phyloP scores from a whole-genome alignment of 306 rosid genomes.

The Begonia peltatifolia region DNA sequence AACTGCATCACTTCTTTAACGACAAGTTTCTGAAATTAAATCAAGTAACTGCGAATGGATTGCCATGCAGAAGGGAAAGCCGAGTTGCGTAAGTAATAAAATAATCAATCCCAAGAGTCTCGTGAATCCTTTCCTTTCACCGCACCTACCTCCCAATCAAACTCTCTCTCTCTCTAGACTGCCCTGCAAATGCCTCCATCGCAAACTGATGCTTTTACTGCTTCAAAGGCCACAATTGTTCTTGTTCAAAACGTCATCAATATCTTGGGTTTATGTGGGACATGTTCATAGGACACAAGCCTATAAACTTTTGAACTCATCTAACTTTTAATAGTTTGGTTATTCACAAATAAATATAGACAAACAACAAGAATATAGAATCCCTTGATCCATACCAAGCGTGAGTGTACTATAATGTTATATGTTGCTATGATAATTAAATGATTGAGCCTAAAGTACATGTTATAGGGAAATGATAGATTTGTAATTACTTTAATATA shows the following conservation, averaged over 20 bases:
- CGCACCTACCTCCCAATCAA: background rate
- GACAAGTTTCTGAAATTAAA: background rate
- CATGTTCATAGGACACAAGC: background rate
- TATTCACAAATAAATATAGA: too few relatives aligned
- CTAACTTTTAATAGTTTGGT: too few relatives aligned
- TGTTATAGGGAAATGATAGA: too few relatives aligned
- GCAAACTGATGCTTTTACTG: background rate
- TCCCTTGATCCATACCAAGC: too few relatives aligned
- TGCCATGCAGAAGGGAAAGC: too few relatives aligned
- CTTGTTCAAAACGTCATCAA: background rate
- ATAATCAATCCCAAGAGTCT: background rate
- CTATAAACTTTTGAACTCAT: background rate
- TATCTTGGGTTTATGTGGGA: background rate
- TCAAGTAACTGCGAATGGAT: background rate
- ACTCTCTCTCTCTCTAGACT: background rate
- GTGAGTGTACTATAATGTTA: too few relatives aligned
- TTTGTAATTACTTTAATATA: too few relatives aligned
- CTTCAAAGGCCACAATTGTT: background rate
- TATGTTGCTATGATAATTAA: too few relatives aligned
- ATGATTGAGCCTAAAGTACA: too few relatives aligned
- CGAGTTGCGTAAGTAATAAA: too few relatives aligned
- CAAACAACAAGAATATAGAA: too few relatives aligned
- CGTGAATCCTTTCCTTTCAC: constrained; percentile 1
- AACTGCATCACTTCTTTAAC: background rate
- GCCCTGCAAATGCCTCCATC: background rate